phyloP scores from a whole-genome alignment of 257 asterid species.

The Solanum virginianum region DNA sequence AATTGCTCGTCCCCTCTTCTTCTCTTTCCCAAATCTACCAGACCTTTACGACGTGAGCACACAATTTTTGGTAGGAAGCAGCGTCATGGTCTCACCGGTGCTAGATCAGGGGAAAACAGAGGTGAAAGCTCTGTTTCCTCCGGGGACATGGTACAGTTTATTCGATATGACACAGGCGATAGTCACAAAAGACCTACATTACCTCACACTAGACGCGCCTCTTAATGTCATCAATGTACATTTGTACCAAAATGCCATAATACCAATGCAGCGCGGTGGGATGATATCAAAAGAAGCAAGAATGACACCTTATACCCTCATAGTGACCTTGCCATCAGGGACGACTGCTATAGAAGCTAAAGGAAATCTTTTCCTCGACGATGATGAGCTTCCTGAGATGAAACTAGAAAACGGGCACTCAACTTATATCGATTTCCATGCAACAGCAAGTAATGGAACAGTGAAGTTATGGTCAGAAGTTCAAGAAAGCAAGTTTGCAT shows the following conservation, averaged over 20 bases:
- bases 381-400: slow-evolving; percentile 41
- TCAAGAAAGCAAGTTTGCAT: slow-evolving; percentile 2
- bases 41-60: slow-evolving; percentile 32
- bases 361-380: slow-evolving; percentile 51
- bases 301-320: slow-evolving; percentile 27
- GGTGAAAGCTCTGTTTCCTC: slow-evolving; percentile 45
- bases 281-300: slow-evolving; percentile 41
- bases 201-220: slow-evolving; percentile 36
- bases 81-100: slow-evolving; percentile 53
- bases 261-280: slow-evolving; percentile 51
- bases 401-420: slow-evolving; percentile 31
- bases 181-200: slow-evolving; percentile 9
- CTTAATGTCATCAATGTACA: slow-evolving; percentile 43
- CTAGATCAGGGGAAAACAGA: slow-evolving; percentile 23
- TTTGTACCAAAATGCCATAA: slow-evolving; percentile 28
- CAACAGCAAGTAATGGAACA: neutral
- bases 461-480: slow-evolving; percentile 6
- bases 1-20: slow-evolving; percentile 55
- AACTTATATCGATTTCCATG: slow-evolving; percentile 17
- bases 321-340: slow-evolving; percentile 16
- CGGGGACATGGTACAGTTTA: slow-evolving; percentile 56
- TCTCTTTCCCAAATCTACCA: slow-evolving; percentile 39
- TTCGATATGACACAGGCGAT: slow-evolving; percentile 31
- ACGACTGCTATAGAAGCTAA: slow-evolving; percentile 5
- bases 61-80: slow-evolving; percentile 45